These are phyloP conservation scores for Paecilomyces sp. DNA, from an alignment of 2,329 filamentous ascomycete species.

Conservation along the genomic window DNA sequence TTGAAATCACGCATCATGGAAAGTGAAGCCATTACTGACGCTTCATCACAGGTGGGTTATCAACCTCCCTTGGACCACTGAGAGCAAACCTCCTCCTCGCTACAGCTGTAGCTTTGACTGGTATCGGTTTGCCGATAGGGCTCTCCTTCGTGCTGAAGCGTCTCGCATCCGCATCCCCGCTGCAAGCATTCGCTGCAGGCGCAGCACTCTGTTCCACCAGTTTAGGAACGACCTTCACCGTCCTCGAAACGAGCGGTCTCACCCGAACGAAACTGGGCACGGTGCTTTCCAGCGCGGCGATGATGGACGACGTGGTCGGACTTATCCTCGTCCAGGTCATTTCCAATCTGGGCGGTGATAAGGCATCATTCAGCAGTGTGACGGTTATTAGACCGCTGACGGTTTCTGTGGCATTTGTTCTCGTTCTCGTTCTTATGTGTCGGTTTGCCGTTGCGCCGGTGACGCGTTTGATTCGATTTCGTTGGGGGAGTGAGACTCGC, in stretches of 20 bases:
- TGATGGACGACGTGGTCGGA: slow-evolving; percentile 75
- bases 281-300: slow-evolving; percentile 64
- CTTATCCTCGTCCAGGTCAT: slow-evolving; percentile 73
- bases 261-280: slow-evolving; percentile 50
- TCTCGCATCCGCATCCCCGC: slow-evolving; percentile 41
- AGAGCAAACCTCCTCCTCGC: slow-evolving; percentile 51
- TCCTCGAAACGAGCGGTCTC: slow-evolving; percentile 55
- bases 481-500: not conserved
- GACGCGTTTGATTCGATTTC: not conserved
- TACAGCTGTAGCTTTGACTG: slow-evolving; percentile 55
- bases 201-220: slow-evolving; percentile 68
- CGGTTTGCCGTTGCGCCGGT: slow-evolving; percentile 12
- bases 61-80: slow-evolving; percentile 47
- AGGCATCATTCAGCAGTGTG: slow-evolving; percentile 25
- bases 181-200: slow-evolving; percentile 66
- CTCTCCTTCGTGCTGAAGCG: slow-evolving; percentile 55
- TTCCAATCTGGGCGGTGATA: slow-evolving; percentile 50
- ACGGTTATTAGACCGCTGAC: slow-evolving; percentile 46
- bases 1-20: too few species aligned
- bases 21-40: not conserved
- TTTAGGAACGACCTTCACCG: slow-evolving; percentile 62
- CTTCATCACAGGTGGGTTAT: slow-evolving; percentile 38
- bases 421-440: slow-evolving; percentile 21
- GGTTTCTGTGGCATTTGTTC: slow-evolving; percentile 36
- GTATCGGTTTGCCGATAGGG: slow-evolving; percentile 56